phyloP scores from a whole-genome alignment of 495 filamentous ascomycete species.

The Haplographium delicatum region DNA sequence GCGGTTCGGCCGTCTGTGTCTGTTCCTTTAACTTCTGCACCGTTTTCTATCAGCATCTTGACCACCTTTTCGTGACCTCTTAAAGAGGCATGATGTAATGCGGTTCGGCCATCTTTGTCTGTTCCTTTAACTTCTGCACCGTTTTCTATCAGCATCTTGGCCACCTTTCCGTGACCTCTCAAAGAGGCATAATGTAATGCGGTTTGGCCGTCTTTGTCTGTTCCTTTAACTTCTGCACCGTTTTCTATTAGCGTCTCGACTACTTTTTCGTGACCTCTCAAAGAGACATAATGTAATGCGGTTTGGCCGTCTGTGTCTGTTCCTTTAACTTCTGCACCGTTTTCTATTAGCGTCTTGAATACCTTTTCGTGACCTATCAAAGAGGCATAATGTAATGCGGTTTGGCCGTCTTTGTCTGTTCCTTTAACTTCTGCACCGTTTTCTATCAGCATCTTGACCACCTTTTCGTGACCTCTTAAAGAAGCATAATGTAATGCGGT shows the following conservation, averaged over 20 bases:
- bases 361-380: background rate
- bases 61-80: background rate
- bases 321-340: background rate
- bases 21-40: slow-evolving; percentile 17
- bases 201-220: background rate
- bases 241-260: background rate
- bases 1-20: background rate
- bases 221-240: background rate
- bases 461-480: background rate
- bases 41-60: slow-evolving; percentile 15
- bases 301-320: background rate
- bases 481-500: background rate
- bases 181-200: background rate
- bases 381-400: background rate
- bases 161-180: background rate
- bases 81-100: background rate
- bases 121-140: background rate
- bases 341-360: background rate
- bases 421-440: background rate
- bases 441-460: background rate
- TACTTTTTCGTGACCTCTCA: background rate
- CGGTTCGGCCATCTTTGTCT: background rate
- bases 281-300: background rate
- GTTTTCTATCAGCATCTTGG: background rate
- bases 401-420: background rate